phyloP scores from a whole-genome alignment of 2,329 filamentous ascomycete species.

The Ophiostoma quercus region DNA sequence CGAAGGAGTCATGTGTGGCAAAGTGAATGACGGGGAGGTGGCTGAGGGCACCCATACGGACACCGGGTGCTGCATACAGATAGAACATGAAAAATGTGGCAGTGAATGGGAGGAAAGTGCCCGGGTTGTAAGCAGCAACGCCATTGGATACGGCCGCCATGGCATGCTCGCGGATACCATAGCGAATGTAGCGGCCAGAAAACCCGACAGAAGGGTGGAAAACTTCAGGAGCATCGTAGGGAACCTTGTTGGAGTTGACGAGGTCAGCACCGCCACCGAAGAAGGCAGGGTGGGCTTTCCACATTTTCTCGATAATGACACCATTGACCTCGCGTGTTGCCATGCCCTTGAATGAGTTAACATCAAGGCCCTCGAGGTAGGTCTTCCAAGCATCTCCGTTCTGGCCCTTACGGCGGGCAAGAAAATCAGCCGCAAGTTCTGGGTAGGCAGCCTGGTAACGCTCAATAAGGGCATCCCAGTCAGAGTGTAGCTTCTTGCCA shows the following conservation, averaged over 20 bases:
- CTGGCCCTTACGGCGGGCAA: no score
- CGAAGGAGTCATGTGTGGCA: slow-evolving; percentile 58
- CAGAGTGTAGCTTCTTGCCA: no score
- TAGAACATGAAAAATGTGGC: slow-evolving; percentile 57
- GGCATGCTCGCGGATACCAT: slow-evolving; percentile 56
- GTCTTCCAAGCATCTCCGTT: no score
- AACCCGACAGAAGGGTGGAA: slow-evolving; percentile 30
- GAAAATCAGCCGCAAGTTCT: no score
- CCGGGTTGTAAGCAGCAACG: slow-evolving; percentile 49
- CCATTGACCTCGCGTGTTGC: slow-evolving; percentile 1
- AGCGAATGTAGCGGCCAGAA: slow-evolving; percentile 53
- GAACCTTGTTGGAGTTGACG: no score
- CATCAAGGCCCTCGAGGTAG: no score
- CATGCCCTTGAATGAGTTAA: not conserved
- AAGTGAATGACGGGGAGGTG: slow-evolving; percentile 53
- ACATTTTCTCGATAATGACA: not conserved
- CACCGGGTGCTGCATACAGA: slow-evolving; percentile 22
- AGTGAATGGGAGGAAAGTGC: slow-evolving; percentile 51
- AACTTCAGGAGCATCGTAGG: no score
- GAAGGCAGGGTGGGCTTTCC: not conserved
- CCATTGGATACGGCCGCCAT: slow-evolving; percentile 57
- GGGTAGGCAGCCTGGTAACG: no score
- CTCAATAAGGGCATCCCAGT: no score
- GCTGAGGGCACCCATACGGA: slow-evolving; percentile 52
- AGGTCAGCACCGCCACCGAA: not conserved